Evolutionary conservation across 768 basidiomycete genomes (phyloP), one percentile per base, ranked within the genome.

Genomic region (Tephrocybe sp.): DNA sequence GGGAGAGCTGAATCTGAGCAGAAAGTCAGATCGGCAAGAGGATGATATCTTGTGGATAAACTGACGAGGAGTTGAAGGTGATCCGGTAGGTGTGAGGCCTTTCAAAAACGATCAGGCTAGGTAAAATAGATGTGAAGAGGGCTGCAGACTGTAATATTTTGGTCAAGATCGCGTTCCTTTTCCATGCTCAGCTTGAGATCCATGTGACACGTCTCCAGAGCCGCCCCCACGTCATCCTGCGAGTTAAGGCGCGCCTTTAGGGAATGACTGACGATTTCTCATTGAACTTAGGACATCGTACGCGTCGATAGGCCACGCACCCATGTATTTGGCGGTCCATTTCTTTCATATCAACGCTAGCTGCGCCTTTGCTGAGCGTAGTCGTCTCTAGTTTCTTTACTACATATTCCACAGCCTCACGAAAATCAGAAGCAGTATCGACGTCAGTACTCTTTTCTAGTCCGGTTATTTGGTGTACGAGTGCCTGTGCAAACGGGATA

Each of bases 1-100:
- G 63, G 4, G 86, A 83, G 30, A 91, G 72, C 17, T 73, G 65
- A 9, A 85, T 67, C 88, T 90, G 14, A 39, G 32, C 12, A 18
- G 4, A 58, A 30, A 7, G 3, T 23, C 34, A 25, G 5, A 17
- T 26, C 5, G 8, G 15, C 25, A 15, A 17, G 15, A 6, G 9
- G 23, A 9, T 20, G 20, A 23, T 36, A 28, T 23, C 21, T 26
- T 7, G 5, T 18, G 12, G 20, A 28, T 2, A 18, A 8, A 64
- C 80, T 51, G 65, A 90, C 90, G 48, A 92, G 72, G 41, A 91
- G 74, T 51, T 88, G 86, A 5, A 92, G 65, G 66, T 90, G 88
- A 58, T 84, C 81, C 2, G 88, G 87, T 18, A 90, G 68, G 42
- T 71, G 81, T 17, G 83, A 76, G 45, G 70, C 63, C 84, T 88